These are phyloP conservation scores for Asterophora lycoperdoides DNA, from an alignment of 768 basidiomycete species.

Conservation along the genomic window DNA sequence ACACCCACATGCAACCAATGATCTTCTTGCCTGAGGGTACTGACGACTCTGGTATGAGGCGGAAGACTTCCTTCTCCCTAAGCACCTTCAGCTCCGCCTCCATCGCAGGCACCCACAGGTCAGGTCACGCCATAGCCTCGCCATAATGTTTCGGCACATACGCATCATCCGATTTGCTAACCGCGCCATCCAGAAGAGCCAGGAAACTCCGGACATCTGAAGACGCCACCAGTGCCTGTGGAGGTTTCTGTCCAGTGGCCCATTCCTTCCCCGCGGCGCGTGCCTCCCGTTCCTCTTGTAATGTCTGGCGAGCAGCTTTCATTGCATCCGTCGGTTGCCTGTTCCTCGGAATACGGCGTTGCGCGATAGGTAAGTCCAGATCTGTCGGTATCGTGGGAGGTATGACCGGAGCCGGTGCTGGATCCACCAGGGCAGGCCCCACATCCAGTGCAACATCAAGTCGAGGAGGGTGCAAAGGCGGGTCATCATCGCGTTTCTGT, in stretches of 20 bases:
- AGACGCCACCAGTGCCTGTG: background rate
- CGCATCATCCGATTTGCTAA: background rate
- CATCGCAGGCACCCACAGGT: slow-evolving; percentile 13
- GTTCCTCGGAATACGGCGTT: background rate
- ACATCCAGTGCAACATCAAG: no score
- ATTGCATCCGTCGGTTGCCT: background rate
- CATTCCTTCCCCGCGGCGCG: background rate
- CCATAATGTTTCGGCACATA: slow-evolving; percentile 2
- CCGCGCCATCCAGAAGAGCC: background rate
- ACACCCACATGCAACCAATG: slow-evolving; percentile 13
- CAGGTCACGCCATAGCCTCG: slow-evolving; percentile 15
- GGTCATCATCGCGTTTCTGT: background rate
- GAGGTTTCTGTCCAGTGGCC: background rate
- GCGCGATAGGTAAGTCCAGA: background rate
- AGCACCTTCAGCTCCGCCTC: no score
- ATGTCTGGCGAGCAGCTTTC: background rate
- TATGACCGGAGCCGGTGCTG: no score
- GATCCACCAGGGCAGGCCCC: no score
- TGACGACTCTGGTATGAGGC: no score
- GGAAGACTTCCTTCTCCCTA: slow-evolving; percentile 14
- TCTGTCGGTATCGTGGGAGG: no score
- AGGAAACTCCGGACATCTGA: background rate
- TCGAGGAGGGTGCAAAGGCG: background rate
- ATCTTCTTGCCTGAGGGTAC: slow-evolving; percentile 4
- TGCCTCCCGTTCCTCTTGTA: background rate